Base-by-base conservation (phyloP, 202 grass and related monocot genomes). In the Saccharum hybrid region DNA sequence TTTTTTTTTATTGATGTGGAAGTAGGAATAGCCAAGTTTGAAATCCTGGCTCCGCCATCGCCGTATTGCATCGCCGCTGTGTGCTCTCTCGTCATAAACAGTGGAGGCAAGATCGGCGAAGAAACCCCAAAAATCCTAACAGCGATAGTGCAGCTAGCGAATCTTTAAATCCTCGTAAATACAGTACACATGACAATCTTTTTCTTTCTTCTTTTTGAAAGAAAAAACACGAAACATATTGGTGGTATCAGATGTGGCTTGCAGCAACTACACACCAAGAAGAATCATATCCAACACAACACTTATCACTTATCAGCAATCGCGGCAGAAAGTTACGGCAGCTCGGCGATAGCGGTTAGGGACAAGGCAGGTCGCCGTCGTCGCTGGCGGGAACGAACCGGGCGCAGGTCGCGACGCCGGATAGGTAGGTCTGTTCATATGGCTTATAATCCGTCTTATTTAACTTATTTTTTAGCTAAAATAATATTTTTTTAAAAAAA, bases 321-420 rank as follows among this genome's bases (percentile, higher is more conserved):
- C 73, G 59, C 21, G 16, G 8, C 74, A 15, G 83, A 79, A 64
- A 86, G 88, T 74, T 86, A 79, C 79, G 5, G 66, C 8, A 13
- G 61, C 74, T 77, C 45, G 36, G 72, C 15, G 82, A 72, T 72
- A 59, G 71, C 63, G 5, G 57, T 10, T 75, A 34, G 62, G 1
- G 74, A 84, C 82, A 70, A 21, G 6, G 63, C 71, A n/a, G 19
- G 87, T 81, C 82, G 75, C 38, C 69, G 8, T 9, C 26, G 12
- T 38, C 80, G 10, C 6, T 14, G 69, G 52, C 82, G 22, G 49
- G 51, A 69, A 69, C 9, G 52, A 69, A 38, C 60, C 79, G 57
- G 19, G 7, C 0, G 52, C 52, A n/a, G 18, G 21, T 26, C 38
- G 21, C 40, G 84, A 36, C 70, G 38, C 8, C 38, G 43, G 39